Evolutionary conservation across 148 eudicot genomes (phyloP).

Genomic region (Spergularia marina): DNA sequence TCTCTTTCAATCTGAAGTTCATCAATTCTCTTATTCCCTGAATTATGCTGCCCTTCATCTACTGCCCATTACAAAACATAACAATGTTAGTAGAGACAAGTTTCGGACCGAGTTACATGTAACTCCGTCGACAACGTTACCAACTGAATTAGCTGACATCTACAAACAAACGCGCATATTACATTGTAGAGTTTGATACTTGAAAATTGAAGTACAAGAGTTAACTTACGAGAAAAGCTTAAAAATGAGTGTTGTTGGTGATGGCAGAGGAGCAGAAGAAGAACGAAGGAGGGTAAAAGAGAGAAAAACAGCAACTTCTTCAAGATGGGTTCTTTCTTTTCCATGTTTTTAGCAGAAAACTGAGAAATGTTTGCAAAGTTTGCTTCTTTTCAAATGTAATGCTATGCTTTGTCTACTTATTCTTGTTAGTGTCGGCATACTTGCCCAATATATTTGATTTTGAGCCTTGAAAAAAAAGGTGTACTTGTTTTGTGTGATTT

Average conservation of each 20-base stretch:
- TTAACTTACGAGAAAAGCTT: constrained; percentile 20
- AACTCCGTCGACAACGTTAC: not conserved
- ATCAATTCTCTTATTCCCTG: constrained; percentile 14
- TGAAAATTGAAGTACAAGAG: not conserved
- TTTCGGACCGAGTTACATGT: too few relatives aligned
- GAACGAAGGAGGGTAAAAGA: constrained; percentile 22
- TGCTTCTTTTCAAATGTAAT: not conserved
- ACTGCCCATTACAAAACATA: constrained; percentile 10
- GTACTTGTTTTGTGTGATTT: too few relatives aligned
- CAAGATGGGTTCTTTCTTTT: constrained; percentile 32
- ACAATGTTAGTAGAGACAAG: too few relatives aligned
- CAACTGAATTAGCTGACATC: not conserved
- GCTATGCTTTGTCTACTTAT: not conserved
- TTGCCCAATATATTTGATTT: not conserved
- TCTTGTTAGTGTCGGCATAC: constrained; percentile 3
- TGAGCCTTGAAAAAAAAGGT: too few relatives aligned
- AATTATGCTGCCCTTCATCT: constrained; percentile 19
- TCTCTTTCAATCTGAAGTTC: not conserved
- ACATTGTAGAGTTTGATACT: not conserved
- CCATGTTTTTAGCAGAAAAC: constrained; percentile 15
- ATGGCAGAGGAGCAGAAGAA: constrained; percentile 22
- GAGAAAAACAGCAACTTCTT: constrained; percentile 25
- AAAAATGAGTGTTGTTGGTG: constrained; percentile 28
- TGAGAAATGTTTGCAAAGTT: not conserved
- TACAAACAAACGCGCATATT: not conserved